Base-by-base conservation (phyloP, 176 grass and related monocot species). In the Eremochloa ophiuroides region DNA sequence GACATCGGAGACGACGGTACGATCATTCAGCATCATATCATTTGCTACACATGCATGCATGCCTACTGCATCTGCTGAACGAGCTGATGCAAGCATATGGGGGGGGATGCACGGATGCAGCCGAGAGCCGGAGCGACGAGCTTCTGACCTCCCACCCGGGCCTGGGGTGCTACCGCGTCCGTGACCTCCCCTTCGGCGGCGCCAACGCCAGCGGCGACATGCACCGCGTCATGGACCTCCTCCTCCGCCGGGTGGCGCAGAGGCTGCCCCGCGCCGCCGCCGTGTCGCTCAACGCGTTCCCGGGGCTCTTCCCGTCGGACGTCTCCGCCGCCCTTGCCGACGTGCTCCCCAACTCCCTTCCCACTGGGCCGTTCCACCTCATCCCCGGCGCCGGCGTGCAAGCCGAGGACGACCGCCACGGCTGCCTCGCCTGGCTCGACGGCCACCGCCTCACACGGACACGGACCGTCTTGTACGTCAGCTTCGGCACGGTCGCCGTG, bases 381-480 rank as follows among this genome's bases (percentile, higher is more conserved):
- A 68, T 90, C 33, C 40, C 61, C 0, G 51, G 13, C 51, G 37
- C 41, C n/a, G 23, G 42, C 1, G 10, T 46, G 11, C 14, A 15
- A 46, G 43, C 46, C 5, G 27, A 34, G 1, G 11, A 27, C 56
- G 83, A 90, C 60, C 79, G 29, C 13, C 48, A 83, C 58, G 66
- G 64, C 15, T 92, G 90, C 87, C 38, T 89, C 46, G 15, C 90
- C 15, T 89, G 90, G 90, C 87, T 92, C 30, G 83, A 83, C 71
- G 43, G 46, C 42, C 90, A 50, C 15, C 17, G 33, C 1, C 4
- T 75, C 0, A 39, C n/a, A n/a, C n/a, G n/a, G n/a, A n/a, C n/a
- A n/a, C n/a, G n/a, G n/a, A n/a, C n/a, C 58, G 86, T 84, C 22
- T 75, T 26, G 79, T 92, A 86, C 80, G 80, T 89, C 37, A 76